Percentiles rank a stretch among this genome's conserved stretches.
Conservation (phyloP, 805 yeast genomes). For the Lachancea waltii region DNA sequence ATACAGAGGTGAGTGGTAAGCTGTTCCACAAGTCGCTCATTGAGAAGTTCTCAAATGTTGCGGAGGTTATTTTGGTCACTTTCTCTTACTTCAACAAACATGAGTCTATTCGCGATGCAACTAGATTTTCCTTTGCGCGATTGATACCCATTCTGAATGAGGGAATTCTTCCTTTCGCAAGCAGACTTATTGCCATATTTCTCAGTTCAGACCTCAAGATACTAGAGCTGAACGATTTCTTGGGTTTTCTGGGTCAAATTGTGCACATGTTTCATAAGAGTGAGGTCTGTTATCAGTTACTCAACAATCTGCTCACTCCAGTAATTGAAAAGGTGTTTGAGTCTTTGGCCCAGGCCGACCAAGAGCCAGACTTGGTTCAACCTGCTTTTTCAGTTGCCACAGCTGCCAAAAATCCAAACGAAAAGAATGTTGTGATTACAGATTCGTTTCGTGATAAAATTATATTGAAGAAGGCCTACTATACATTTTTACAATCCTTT, state of each 20-base stretch:
- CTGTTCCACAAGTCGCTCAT: slow-evolving; percentile 30
- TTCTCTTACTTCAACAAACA: slow-evolving; percentile 64
- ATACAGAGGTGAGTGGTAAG: slow-evolving; percentile 29
- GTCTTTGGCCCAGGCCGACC: slow-evolving; percentile 39
- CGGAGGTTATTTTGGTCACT: slow-evolving; percentile 79
- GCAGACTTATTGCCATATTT: slow-evolving; percentile 61
- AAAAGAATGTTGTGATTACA: slow-evolving; percentile 38
- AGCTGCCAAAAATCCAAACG: slow-evolving; percentile 6
- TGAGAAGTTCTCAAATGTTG: slow-evolving; percentile 55
- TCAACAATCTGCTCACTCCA: slow-evolving; percentile 71
- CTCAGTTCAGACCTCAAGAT: slow-evolving; percentile 50
- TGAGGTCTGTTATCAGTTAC: slow-evolving; percentile 61
- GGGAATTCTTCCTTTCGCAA: slow-evolving; percentile 49
- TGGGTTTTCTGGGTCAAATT: slow-evolving; percentile 82
- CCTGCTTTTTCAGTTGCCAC: slow-evolving; percentile 5
- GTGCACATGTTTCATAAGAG: slow-evolving; percentile 68
- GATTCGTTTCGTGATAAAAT: slow-evolving; percentile 61
- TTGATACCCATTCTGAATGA: slow-evolving; percentile 67
- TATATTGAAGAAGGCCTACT: slow-evolving; percentile 60
- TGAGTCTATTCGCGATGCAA: slow-evolving; percentile 73
- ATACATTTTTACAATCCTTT: slow-evolving; percentile 61
- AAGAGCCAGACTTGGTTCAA: slow-evolving; percentile 24
- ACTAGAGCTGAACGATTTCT: slow-evolving; percentile 69
- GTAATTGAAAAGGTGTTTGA: slow-evolving; percentile 56
- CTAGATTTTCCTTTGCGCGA: slow-evolving; percentile 82